phyloP scores from a whole-genome alignment of 768 basidiomycete species.

The Kwoniella europaea region DNA sequence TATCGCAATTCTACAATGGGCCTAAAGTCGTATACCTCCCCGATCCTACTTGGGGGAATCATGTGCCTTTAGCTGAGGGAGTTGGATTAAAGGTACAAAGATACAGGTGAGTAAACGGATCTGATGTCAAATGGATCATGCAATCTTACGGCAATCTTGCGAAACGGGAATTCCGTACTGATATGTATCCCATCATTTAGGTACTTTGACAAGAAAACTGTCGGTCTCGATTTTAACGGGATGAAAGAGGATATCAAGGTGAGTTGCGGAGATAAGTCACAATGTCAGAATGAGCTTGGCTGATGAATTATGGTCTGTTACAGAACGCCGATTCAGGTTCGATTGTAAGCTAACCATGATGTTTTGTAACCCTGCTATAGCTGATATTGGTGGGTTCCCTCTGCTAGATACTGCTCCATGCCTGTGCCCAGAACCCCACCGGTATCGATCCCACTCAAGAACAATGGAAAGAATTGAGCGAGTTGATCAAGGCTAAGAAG shows the following conservation, averaged over 20 bases:
- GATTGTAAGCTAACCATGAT: constrained; percentile 60
- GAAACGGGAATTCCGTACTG: neutral
- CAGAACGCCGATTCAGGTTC: constrained; percentile 70
- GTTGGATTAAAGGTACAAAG: constrained; percentile 81
- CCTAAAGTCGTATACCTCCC: constrained; percentile 78
- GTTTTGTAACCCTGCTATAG: neutral
- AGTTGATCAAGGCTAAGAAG: constrained; percentile 78
- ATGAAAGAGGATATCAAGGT: constrained; percentile 86
- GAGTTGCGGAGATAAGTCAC: neutral
- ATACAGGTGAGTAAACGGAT: constrained; percentile 61
- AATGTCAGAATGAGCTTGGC: neutral
- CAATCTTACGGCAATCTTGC: too few relatives aligned
- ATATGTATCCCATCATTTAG: constrained; percentile 44
- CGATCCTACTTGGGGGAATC: constrained; percentile 94
- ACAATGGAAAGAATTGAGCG: constrained; percentile 90
- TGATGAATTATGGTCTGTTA: neutral
- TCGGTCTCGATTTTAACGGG: constrained; percentile 88
- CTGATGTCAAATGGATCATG: too few relatives aligned
- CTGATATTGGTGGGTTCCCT: constrained; percentile 1
- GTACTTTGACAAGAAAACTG: constrained; percentile 78
- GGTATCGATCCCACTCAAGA: constrained; percentile 91
- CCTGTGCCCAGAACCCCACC: constrained; percentile 98
- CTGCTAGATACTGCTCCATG: constrained; percentile 74
- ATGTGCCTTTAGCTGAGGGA: constrained; percentile 85
- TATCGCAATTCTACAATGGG: constrained; percentile 79